Evolutionary conservation across 2,329 filamentous ascomycete species (phyloP).

Genomic region (Fusarium decemcellulare): DNA sequence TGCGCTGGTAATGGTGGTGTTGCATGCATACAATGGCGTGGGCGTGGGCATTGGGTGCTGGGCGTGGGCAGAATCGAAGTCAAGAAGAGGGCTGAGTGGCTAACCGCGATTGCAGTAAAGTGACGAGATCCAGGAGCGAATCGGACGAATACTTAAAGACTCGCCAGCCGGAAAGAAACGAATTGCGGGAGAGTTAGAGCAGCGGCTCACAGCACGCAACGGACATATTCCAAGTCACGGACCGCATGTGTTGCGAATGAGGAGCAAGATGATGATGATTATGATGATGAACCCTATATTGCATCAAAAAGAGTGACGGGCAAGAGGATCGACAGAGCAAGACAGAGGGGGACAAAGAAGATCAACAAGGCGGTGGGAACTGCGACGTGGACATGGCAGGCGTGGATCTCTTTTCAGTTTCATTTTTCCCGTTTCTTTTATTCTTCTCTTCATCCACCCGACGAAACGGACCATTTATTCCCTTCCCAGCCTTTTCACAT

Average conservation of each 20-base stretch:
- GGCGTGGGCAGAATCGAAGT: conserved; percentile 6
- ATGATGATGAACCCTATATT: conserved; percentile 17
- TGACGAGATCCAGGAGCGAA: conserved; percentile 30
- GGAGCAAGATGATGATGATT: conserved; percentile 24
- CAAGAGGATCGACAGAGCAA: conserved; percentile 17
- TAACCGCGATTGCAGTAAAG: conserved; percentile 33
- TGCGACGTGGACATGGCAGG: conserved; percentile 12
- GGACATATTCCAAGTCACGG: conserved; percentile 20
- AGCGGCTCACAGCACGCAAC: conserved; percentile 34
- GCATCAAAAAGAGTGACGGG: conserved; percentile 14
- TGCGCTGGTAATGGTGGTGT: conserved; percentile 35
- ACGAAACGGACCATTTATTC: conserved; percentile 3
- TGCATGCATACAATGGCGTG: conserved; percentile 39
- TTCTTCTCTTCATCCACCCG: conserved; percentile 6
- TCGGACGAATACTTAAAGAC: conserved; percentile 3
- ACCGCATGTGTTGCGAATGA: conserved; percentile 11
- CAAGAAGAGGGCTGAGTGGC: conserved; percentile 29
- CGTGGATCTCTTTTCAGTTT: conserved; percentile 9
- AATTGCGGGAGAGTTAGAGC: not conserved
- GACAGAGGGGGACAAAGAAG: conserved; percentile 19
- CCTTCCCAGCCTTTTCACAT: not conserved
- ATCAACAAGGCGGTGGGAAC: conserved; percentile 12
- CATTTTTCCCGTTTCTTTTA: conserved; percentile 12
- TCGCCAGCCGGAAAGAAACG: too few species aligned
- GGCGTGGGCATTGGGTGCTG: conserved; percentile 24